Conservation (phyloP, 2,329 filamentous ascomycete genomes). For the Aquanectria penicillioides region DNA sequence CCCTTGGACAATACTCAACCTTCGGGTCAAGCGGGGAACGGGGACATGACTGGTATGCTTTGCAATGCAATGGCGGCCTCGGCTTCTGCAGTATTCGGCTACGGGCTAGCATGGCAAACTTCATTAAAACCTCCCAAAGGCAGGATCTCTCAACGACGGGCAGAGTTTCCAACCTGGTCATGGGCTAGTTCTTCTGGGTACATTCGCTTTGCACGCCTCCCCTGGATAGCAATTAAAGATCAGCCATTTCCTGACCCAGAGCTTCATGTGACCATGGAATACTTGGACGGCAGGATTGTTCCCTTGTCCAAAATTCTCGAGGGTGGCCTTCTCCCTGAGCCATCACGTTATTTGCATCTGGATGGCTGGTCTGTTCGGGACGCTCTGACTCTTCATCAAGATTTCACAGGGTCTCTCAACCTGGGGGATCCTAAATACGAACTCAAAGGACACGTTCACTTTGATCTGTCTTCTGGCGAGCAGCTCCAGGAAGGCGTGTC, state of each 20-base stretch:
- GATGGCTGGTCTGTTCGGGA: slow-evolving; percentile 2
- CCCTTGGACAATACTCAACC: neutral
- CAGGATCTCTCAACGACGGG: neutral
- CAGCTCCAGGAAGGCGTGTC: neutral
- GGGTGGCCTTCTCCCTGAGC: neutral
- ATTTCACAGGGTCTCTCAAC: neutral
- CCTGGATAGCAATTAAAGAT: neutral
- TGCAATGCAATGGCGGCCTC: neutral
- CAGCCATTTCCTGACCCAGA: neutral
- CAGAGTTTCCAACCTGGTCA: neutral
- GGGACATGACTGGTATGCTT: neutral
- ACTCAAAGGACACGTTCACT: neutral
- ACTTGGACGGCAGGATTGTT: neutral
- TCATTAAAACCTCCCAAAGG: neutral
- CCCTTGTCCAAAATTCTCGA: neutral
- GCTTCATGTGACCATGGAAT: neutral
- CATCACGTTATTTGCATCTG: neutral
- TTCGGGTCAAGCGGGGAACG: neutral
- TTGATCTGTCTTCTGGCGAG: neutral
- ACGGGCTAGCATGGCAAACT: neutral
- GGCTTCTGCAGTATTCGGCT: slow-evolving; percentile 2
- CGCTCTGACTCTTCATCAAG: neutral
- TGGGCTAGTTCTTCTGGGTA: neutral
- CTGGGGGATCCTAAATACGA: neutral
- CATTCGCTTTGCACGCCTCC: neutral